Percentiles rank a stretch among this genome's conserved stretches.
phyloP scores from a whole-genome alignment of 345 rosid genomes.

The Aquilaria sinensis region DNA sequence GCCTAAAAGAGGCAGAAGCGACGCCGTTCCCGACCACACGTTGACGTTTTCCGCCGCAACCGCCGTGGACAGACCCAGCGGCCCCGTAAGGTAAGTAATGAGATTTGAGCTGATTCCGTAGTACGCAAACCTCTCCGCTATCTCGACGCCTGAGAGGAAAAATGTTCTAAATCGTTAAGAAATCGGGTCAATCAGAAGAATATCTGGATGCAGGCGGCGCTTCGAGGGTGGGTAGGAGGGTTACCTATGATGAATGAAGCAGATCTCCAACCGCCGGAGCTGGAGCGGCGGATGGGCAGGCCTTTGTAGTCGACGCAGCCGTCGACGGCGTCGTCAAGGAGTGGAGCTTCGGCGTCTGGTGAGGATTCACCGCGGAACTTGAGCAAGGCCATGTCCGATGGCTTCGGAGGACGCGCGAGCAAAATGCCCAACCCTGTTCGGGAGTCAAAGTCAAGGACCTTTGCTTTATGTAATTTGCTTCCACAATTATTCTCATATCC shows the following conservation, averaged over 20 bases:
- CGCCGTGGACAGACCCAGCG: constrained; percentile 10
- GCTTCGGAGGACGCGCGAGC: too few relatives aligned
- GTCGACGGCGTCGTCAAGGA: constrained; percentile 19
- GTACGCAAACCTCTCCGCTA: constrained; percentile 13
- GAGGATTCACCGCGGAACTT: too few relatives aligned
- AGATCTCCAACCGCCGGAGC: constrained; percentile 46
- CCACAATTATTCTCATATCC: too few relatives aligned
- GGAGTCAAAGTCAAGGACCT: too few relatives aligned
- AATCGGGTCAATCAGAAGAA: too few relatives aligned
- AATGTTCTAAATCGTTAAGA: too few relatives aligned
- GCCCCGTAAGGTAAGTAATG: constrained; percentile 11
- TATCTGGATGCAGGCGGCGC: too few relatives aligned
- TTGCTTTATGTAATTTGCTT: too few relatives aligned
- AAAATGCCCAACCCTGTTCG: too few relatives aligned
- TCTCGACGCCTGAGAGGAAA: neutral
- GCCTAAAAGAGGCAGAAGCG: constrained; percentile 1
- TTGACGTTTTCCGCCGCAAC: constrained; percentile 10
- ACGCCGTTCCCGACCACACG: constrained; percentile 5
- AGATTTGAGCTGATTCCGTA: constrained; percentile 12
- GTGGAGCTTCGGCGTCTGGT: neutral
- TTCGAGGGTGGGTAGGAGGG: too few relatives aligned
- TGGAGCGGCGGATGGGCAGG: constrained; percentile 23
- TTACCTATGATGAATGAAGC: constrained; percentile 42
- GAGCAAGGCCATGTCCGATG: too few relatives aligned
- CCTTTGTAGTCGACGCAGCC: constrained; percentile 30